Conservation (phyloP, 1,284 basidiomycete genomes). For the Rhodotorula sp. region DNA sequence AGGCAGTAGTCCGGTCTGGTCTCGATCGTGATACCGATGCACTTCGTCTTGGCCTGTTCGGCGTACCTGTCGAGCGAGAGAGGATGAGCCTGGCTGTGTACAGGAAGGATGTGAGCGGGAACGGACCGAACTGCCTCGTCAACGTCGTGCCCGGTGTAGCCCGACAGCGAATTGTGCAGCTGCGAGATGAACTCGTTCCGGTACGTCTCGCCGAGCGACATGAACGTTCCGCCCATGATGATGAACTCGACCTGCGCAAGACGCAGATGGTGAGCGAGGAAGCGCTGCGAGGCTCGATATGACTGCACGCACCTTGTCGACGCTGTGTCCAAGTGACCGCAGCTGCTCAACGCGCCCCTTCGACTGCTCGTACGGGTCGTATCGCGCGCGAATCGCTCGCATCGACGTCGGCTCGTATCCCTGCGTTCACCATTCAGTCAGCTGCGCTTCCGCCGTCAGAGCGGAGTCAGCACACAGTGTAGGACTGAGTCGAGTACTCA, state of each 20-base stretch:
- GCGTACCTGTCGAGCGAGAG: conserved; percentile 64
- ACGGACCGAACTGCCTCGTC: conserved; percentile 90
- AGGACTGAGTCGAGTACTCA: conserved; percentile 89
- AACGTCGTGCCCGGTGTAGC: conserved; percentile 83
- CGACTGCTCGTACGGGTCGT: conserved; percentile 98
- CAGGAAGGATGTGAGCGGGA: background rate
- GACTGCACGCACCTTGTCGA: conserved; percentile 73
- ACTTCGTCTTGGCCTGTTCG: conserved; percentile 95
- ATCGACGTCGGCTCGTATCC: conserved; percentile 78
- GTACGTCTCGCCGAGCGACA: conserved; percentile 98
- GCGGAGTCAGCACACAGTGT: conserved; percentile 58
- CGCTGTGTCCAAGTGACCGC: conserved; percentile 88
- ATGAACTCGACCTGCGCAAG: conserved; percentile 84
- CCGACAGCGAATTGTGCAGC: conserved; percentile 93
- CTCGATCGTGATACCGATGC: conserved; percentile 98
- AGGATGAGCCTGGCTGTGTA: too few relatives aligned
- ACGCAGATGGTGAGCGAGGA: too few relatives aligned
- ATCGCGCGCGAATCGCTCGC: conserved; percentile 95
- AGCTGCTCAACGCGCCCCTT: conserved; percentile 92
- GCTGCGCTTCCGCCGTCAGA: conserved; percentile 62
- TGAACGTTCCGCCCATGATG: conserved; percentile 98
- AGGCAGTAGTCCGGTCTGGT: conserved; percentile 98
- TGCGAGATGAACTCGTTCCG: conserved; percentile 91
- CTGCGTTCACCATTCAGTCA: background rate
- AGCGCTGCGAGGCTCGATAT: background rate